Conservation (phyloP, 176 grass and related monocot genomes). For the Hordeum marinum region DNA sequence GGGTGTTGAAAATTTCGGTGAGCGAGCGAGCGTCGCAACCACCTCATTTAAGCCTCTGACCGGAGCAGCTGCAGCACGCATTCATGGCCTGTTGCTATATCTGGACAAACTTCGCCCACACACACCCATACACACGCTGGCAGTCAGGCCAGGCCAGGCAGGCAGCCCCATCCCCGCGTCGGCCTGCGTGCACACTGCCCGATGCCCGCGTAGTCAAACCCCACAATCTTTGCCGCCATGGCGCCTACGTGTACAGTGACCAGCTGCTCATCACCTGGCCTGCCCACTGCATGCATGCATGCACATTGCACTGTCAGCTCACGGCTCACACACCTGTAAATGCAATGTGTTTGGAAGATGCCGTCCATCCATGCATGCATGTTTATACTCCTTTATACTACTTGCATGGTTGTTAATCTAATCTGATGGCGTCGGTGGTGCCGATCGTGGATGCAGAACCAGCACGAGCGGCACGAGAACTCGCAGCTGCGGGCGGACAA, state of each 20-base stretch:
- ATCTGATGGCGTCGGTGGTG: neutral
- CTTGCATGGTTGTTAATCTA: neutral
- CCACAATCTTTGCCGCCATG: neutral
- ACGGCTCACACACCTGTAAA: neutral
- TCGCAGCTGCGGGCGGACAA: slow-evolving; percentile 57
- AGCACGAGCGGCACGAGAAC: slow-evolving; percentile 77
- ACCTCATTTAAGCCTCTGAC: slow-evolving; percentile 59
- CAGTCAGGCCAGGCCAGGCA: neutral
- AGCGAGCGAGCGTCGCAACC: neutral
- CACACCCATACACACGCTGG: neutral
- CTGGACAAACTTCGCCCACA: slow-evolving; percentile 46
- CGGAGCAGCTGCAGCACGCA: slow-evolving; percentile 33
- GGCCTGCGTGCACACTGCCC: slow-evolving; percentile 46
- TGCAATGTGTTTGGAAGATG: neutral
- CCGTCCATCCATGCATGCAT: no score
- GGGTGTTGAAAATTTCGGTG: neutral
- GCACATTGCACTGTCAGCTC: neutral
- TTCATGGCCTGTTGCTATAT: slow-evolving; percentile 62
- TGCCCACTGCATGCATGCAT: neutral
- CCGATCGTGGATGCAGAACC: slow-evolving; percentile 37
- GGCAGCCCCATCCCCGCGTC: slow-evolving; percentile 21
- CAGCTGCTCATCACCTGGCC: neutral
- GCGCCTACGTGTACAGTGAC: neutral
- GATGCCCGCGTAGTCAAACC: neutral
- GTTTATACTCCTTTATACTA: no score